These are phyloP conservation scores for Vanrija pseudolonga DNA, from an alignment of 1,284 basidiomycete species.

Conservation along the genomic window DNA sequence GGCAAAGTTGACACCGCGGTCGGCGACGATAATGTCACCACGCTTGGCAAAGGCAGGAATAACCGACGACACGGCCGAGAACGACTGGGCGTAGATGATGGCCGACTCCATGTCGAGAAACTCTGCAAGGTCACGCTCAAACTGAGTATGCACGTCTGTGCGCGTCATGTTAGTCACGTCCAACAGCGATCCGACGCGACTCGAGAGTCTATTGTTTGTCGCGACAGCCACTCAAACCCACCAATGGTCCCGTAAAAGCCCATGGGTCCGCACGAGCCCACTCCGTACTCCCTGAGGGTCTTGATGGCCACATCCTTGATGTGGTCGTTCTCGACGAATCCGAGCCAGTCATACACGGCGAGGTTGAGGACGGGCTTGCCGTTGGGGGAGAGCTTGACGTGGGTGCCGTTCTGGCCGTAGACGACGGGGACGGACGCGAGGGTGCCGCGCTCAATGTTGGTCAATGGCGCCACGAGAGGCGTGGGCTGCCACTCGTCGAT, in stretches of 20 bases:
- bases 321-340: constrained; percentile 79
- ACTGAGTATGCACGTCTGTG: constrained; percentile 77
- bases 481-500: constrained; percentile 94
- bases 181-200: constrained; percentile 54
- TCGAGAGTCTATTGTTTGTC: constrained; percentile 52
- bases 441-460: constrained; percentile 64
- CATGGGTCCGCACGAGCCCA: constrained; percentile 93
- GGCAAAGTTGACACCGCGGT: constrained; percentile 87
- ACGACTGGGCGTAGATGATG: constrained; percentile 94
- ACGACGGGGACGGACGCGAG: constrained; percentile 73
- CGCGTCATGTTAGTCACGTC: constrained; percentile 36
- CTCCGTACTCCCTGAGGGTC: constrained; percentile 84
- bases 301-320: constrained; percentile 84
- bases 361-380: constrained; percentile 82
- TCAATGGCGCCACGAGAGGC: constrained; percentile 61
- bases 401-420: constrained; percentile 73
- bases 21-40: constrained; percentile 97
- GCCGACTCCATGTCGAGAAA: constrained; percentile 84
- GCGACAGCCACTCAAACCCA: no score
- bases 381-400: constrained; percentile 68
- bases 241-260: constrained; percentile 92
- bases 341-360: constrained; percentile 89
- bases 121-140: constrained; percentile 83
- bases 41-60: constrained; percentile 98
- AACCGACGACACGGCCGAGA: constrained; percentile 86